A percentile compares a stretch with the other conserved stretches of the same genome.
phyloP scores from a whole-genome alignment of 2,329 filamentous ascomycete genomes.

The Penicillium palitans region DNA sequence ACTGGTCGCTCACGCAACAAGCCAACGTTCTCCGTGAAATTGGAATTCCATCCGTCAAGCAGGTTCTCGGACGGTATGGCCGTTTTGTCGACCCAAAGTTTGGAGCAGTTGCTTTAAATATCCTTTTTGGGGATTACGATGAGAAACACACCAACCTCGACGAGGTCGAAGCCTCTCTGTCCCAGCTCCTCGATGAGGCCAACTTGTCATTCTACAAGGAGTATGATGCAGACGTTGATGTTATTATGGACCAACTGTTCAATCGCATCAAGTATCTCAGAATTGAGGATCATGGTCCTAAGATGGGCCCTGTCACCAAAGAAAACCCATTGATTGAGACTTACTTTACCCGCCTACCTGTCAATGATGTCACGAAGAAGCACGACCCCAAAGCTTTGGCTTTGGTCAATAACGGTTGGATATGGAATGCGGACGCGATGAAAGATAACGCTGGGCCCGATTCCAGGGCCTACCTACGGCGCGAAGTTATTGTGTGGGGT shows the following conservation, averaged over 20 bases:
- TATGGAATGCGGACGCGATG: slow-evolving; percentile 95
- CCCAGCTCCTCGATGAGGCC: slow-evolving; percentile 72
- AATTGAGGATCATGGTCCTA: slow-evolving; percentile 88
- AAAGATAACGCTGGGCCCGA: slow-evolving; percentile 88
- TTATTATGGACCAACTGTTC: slow-evolving; percentile 86
- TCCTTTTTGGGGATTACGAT: slow-evolving; percentile 67
- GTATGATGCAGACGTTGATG: slow-evolving; percentile 79
- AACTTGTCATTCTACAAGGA: slow-evolving; percentile 90
- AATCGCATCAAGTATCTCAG: slow-evolving; percentile 94
- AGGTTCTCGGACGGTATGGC: slow-evolving; percentile 76
- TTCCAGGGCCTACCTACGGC: slow-evolving; percentile 88
- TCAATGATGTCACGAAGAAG: slow-evolving; percentile 74
- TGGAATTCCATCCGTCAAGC: slow-evolving; percentile 69
- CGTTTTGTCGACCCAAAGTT: slow-evolving; percentile 69
- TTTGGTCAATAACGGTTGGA: slow-evolving; percentile 95
- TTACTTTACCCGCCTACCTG: slow-evolving; percentile 88
- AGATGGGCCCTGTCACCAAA: slow-evolving; percentile 73
- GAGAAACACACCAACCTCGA: slow-evolving; percentile 45
- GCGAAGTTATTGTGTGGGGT: slow-evolving; percentile 97
- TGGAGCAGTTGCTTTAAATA: slow-evolving; percentile 67
- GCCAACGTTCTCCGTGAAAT: slow-evolving; percentile 63
- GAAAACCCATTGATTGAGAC: slow-evolving; percentile 83
- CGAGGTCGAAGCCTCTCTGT: slow-evolving; percentile 55
- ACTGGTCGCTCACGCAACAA: slow-evolving; percentile 59
- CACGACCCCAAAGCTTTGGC: slow-evolving; percentile 75